Conservation (phyloP, 805 yeast genomes). For the Starmera amethionina region DNA sequence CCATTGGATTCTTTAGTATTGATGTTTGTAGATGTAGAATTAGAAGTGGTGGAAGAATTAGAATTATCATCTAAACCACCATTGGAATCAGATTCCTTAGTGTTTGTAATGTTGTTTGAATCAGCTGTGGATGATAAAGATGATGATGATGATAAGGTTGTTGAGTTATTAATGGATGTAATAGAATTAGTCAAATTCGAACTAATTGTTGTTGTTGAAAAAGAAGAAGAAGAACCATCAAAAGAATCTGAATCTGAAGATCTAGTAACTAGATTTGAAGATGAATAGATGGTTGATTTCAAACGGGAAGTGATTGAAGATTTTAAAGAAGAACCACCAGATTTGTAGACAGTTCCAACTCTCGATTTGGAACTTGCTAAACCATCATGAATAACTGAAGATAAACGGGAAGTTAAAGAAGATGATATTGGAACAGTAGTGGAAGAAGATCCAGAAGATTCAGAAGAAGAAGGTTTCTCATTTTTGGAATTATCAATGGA, state of each 20-base stretch:
- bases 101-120: conserved; percentile 4
- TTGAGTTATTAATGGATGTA: conserved; percentile 3
- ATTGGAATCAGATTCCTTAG: conserved; percentile 3
- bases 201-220: no score
- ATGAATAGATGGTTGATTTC: conserved; percentile 1
- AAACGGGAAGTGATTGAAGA: conserved; percentile 6
- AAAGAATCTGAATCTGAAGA: conserved; percentile 1
- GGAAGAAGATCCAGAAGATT: conserved; percentile 4
- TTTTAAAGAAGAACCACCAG: conserved; percentile 2
- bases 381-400: not conserved
- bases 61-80: conserved; percentile 4
- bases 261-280: conserved; percentile 1
- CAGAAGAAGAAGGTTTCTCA: conserved; percentile 14
- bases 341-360: conserved; percentile 2
- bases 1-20: conserved; percentile 5
- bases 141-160: conserved; percentile 8
- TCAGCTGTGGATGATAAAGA: conserved; percentile 6
- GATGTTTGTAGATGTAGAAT: conserved; percentile 11
- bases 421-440: conserved; percentile 8
- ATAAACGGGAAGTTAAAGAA: not conserved
- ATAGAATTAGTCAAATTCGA: no score
- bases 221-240: no score
- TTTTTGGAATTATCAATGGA: conserved; percentile 8
- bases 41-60: conserved; percentile 8
- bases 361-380: conserved; percentile 5